Base-by-base conservation (phyloP, 2,329 filamentous ascomycete genomes). In the Parascedosporium putredinis region DNA sequence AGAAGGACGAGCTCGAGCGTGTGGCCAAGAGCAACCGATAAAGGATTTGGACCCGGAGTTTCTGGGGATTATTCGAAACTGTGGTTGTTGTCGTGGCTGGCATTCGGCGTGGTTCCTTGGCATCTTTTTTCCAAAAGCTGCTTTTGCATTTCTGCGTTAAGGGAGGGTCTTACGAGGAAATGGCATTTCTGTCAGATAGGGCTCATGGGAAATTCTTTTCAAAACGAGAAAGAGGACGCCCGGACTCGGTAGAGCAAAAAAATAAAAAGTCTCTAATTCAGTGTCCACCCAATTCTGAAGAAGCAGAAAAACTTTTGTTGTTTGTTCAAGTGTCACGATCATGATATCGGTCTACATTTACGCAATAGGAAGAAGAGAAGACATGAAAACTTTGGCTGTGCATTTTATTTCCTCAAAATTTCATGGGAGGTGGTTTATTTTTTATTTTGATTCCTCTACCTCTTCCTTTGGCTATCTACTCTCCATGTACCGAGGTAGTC, bases 1-100 rank as follows among this genome's bases (percentile, higher is more conserved):
- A 98, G 89, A 98, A 98, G 91, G 93, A 98, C 75, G 94, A 98
- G 86, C 77, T 98, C 79, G 93, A 98, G 86, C 93, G 93, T 93
- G 93, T 98, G 67, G 93, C 93, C 78, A 98, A 98, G 88, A 88
- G 83, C 83, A 98, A 98, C 86, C 88, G 93, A 86, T 98, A 97
- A 90, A 90, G 62, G 67, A 43, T 46, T 40, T 36, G 16, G 33
- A 27, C 22, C 22, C 40, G 12, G 40, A 20, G 18, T 42, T 42
- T 42, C 20, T n/a, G 24, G 29, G 20, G 42, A 29, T 7, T 20
- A 9, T 38, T 20, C 16, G 18, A 24, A 34, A 33, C 23, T 16
- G 47, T 16, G 22, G n/a, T 38, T 49, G 46, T 16, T 40, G 23
- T 27, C 20, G 22, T 31, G 47, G 47, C 43, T 33, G 47, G 47